phyloP scores from a whole-genome alignment of 495 filamentous ascomycete species.

The Chaetomidium leptoderma region DNA sequence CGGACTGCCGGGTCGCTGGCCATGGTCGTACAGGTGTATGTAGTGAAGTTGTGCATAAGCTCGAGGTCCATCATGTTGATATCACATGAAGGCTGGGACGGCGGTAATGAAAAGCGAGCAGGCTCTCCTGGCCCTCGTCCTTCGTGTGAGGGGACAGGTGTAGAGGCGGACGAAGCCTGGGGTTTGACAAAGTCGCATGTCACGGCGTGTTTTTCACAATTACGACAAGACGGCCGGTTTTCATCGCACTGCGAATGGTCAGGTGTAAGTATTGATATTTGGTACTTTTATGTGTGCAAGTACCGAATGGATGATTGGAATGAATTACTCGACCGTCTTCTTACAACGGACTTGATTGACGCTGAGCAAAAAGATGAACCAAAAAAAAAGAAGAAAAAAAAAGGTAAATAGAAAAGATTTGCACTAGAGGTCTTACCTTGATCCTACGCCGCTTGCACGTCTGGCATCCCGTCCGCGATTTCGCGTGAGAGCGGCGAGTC shows the following conservation, averaged over 20 bases:
- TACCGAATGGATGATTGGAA: no score
- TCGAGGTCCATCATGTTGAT: constrained; percentile 8
- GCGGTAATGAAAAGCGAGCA: background rate
- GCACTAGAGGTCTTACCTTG: background rate
- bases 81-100: background rate
- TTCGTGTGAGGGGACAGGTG: background rate
- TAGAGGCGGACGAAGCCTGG: background rate
- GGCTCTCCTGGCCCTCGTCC: background rate
- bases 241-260: background rate
- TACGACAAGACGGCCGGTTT: constrained; percentile 3
- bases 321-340: no score
- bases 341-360: no score
- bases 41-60: constrained; percentile 9
- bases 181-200: background rate
- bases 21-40: background rate
- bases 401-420: background rate
- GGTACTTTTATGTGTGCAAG: no score
- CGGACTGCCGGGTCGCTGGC: constrained; percentile 5
- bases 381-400: background rate
- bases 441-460: constrained; percentile 4
- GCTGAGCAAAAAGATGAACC: background rate
- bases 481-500: background rate
- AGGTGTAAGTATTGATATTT: no score
- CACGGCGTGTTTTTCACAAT: constrained; percentile 3
- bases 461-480: constrained; percentile 2